Evolutionary conservation across 2,329 filamentous ascomycete species (phyloP).

Genomic region (Colletotrichum cereale): DNA sequence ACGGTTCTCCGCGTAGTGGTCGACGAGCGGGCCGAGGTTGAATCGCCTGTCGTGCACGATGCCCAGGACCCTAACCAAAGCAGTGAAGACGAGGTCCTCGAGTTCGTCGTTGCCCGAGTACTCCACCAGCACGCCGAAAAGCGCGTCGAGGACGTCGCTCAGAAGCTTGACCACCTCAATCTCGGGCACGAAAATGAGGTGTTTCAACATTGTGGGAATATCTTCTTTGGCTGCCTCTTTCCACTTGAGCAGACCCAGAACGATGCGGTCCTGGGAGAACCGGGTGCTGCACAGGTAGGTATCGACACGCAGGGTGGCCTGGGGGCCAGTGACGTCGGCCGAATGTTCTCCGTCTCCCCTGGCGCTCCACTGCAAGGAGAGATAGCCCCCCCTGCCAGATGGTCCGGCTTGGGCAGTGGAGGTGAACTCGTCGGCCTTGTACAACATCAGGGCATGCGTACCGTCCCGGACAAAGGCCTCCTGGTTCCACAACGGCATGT

Average conservation of each 20-base stretch:
- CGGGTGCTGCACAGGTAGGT: constrained; percentile 95
- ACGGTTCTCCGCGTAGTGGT: constrained; percentile 87
- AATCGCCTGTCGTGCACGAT: constrained; percentile 96
- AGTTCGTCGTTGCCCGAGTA: constrained; percentile 92
- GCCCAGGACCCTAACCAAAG: constrained; percentile 87
- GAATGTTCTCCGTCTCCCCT: constrained; percentile 74
- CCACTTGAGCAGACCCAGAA: constrained; percentile 90
- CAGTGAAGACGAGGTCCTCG: constrained; percentile 92
- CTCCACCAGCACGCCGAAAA: constrained; percentile 93
- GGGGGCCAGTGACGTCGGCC: constrained; percentile 82
- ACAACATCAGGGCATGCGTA: constrained; percentile 82
- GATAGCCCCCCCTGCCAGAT: constrained; percentile 85
- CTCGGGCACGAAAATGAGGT: constrained; percentile 93
- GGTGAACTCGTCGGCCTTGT: constrained; percentile 93
- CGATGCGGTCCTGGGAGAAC: constrained; percentile 91
- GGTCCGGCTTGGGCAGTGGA: constrained; percentile 72
- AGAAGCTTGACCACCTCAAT: constrained; percentile 98
- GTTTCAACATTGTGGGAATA: constrained; percentile 79
- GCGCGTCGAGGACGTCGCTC: constrained; percentile 87
- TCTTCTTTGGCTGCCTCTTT: constrained; percentile 79
- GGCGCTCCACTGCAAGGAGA: constrained; percentile 84
- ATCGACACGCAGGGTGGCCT: constrained; percentile 82
- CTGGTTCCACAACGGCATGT: constrained; percentile 94
- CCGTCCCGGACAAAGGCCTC: constrained; percentile 92
- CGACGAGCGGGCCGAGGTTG: constrained; percentile 89